Conservation (phyloP, 140 eudicot genomes). For the Bidens hawaiensis region DNA sequence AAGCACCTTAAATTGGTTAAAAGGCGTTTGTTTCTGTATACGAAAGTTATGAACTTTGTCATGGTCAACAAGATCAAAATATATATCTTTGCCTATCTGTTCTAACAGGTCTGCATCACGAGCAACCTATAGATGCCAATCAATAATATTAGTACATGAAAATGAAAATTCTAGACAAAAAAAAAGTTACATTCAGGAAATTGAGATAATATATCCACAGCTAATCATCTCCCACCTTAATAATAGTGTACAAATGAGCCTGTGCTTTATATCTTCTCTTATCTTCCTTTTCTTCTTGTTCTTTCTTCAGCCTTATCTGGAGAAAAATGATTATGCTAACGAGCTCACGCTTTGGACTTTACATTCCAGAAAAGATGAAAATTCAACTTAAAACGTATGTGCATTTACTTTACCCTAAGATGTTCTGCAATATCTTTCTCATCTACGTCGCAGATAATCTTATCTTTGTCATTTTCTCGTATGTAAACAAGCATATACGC, state of each 20-base stretch:
- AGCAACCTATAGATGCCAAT: conserved; percentile 47
- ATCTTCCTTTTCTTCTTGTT: conserved; percentile 61
- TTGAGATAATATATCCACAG: conserved; percentile 18
- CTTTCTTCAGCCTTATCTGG: conserved; percentile 57
- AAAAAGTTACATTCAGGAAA: not conserved
- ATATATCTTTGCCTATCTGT: conserved; percentile 59
- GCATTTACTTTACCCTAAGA: conserved; percentile 50
- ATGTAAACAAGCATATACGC: conserved; percentile 72
- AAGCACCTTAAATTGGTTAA: conserved; percentile 51
- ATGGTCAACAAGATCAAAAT: conserved; percentile 69
- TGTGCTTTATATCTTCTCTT: conserved; percentile 54
- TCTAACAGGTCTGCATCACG: conserved; percentile 56
- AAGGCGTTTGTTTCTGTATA: conserved; percentile 61
- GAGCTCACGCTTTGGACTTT: conserved; percentile 13
- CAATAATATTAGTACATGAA: not conserved
- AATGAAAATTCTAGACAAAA: not conserved
- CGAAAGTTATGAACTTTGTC: conserved; percentile 64
- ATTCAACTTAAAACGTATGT: not conserved
- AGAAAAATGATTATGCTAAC: conserved; percentile 5
- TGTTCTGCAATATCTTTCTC: conserved; percentile 71
- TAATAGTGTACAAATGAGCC: conserved; percentile 50
- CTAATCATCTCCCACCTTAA: conserved; percentile 37
- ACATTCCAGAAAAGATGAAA: not conserved
- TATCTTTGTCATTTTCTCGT: conserved; percentile 62
- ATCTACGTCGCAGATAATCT: conserved; percentile 55